phyloP scores from a whole-genome alignment of 2,329 filamentous ascomycete genomes.

The Aquanectria penicillioides region DNA sequence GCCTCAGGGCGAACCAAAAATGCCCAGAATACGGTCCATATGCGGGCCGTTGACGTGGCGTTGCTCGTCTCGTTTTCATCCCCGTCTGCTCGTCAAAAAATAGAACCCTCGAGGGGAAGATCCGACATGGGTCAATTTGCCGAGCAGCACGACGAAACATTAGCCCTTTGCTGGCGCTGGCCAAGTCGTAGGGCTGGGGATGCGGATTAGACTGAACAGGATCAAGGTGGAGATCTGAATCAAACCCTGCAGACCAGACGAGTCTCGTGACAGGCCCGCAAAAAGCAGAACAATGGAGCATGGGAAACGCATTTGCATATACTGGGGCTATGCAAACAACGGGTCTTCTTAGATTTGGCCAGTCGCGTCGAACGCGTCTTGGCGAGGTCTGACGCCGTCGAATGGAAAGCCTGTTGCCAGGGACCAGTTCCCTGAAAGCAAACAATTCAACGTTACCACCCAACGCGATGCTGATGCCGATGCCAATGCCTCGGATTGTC shows the following conservation, averaged over 20 bases:
- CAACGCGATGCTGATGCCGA: constrained; percentile 32
- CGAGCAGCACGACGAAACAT: constrained; percentile 1
- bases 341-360: constrained; percentile 24
- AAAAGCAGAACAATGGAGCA: constrained; percentile 1
- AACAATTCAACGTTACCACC: constrained; percentile 19
- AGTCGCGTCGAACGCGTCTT: constrained; percentile 42
- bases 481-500: too few species aligned
- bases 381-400: constrained; percentile 11
- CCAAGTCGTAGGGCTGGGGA: constrained; percentile 20
- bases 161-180: not conserved
- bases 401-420: not conserved
- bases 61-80: not conserved
- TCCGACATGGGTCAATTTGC: not conserved
- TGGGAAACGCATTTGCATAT: constrained; percentile 11
- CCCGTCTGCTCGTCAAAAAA: not conserved
- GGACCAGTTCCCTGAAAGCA: constrained; percentile 11
- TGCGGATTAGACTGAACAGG: too few species aligned
- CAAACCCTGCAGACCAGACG: constrained; percentile 8
- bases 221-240: too few species aligned
- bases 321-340: constrained; percentile 18
- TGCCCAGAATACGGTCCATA: too few species aligned
- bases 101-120: not conserved
- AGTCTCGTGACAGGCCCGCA: constrained; percentile 19
- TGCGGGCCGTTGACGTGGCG: not conserved
- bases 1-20: too few species aligned